These are phyloP conservation scores for Pontederia paniculata DNA, from an alignment of 176 grass and related monocot species.

Conservation along the genomic window DNA sequence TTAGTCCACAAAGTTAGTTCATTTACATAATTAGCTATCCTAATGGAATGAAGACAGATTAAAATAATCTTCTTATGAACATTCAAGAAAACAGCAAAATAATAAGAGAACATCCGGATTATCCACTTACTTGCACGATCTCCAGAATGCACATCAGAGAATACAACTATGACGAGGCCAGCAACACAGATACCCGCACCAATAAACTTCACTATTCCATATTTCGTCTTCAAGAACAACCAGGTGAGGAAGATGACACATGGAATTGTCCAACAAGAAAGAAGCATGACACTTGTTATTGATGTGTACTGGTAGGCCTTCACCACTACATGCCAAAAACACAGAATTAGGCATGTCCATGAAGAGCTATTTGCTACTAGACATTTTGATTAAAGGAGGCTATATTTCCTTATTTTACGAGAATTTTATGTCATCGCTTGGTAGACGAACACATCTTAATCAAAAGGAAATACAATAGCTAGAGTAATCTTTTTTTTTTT, in stretches of 20 bases:
- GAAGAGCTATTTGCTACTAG: not conserved
- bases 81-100: not conserved
- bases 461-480: no score
- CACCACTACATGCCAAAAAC: constrained; percentile 30
- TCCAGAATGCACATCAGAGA: constrained; percentile 51
- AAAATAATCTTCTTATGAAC: not conserved
- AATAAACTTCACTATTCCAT: constrained; percentile 35
- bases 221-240: constrained; percentile 56
- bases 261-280: constrained; percentile 61
- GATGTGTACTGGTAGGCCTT: constrained; percentile 63
- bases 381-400: no score
- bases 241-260: constrained; percentile 54
- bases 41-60: no score
- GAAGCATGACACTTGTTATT: constrained; percentile 61
- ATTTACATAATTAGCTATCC: no score
- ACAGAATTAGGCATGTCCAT: constrained; percentile 2
- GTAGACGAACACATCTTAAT: no score
- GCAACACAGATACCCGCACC: constrained; percentile 41
- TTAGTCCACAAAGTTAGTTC: no score
- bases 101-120: not conserved
- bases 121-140: constrained; percentile 36
- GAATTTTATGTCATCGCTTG: no score
- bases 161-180: constrained; percentile 47
- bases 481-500: no score
- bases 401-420: no score